These are phyloP conservation scores for Cutaneotrichosporon sp. DNA, from an alignment of 1,284 basidiomycete species.

Conservation along the genomic window DNA sequence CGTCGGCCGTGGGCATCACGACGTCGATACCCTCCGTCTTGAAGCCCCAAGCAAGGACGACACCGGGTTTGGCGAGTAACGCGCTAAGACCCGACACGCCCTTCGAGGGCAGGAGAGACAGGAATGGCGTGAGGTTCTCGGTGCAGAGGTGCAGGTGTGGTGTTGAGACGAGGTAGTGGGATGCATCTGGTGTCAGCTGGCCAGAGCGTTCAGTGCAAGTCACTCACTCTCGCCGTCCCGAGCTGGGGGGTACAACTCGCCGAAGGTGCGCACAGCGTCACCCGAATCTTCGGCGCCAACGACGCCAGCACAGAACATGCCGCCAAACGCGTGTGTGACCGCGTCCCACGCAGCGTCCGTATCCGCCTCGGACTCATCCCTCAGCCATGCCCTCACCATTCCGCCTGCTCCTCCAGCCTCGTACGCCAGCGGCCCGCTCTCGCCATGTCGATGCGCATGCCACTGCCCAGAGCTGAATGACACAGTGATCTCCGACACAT, in stretches of 20 bases:
- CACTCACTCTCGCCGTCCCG: constrained; percentile 3
- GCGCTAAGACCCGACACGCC: constrained; percentile 79
- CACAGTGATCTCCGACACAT: constrained; percentile 78
- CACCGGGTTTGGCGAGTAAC: constrained; percentile 75
- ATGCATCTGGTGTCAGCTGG: constrained; percentile 21
- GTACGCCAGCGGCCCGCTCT: constrained; percentile 55
- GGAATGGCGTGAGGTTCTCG: constrained; percentile 92
- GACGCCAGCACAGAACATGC: constrained; percentile 82
- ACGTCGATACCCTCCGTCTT: constrained; percentile 51
- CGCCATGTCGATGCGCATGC: constrained; percentile 81
- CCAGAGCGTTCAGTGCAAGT: too few species aligned
- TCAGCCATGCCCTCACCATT: constrained; percentile 83
- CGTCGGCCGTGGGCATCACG: constrained; percentile 31
- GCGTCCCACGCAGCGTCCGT: constrained; percentile 74
- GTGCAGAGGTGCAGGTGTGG: constrained; percentile 83
- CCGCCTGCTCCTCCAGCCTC: constrained; percentile 75
- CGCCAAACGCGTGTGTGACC: constrained; percentile 80
- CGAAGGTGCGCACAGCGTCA: constrained; percentile 48
- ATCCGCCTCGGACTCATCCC: constrained; percentile 30
- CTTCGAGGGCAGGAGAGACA: constrained; percentile 91
- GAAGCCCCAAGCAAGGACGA: constrained; percentile 83
- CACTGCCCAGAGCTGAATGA: constrained; percentile 84
- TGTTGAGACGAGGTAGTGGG: constrained; percentile 54
- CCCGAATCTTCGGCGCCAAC: constrained; percentile 57
- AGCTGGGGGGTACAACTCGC: constrained; percentile 56